Conservation (phyloP, 1,284 basidiomycete genomes). For the Ceratobasidium sp. region DNA sequence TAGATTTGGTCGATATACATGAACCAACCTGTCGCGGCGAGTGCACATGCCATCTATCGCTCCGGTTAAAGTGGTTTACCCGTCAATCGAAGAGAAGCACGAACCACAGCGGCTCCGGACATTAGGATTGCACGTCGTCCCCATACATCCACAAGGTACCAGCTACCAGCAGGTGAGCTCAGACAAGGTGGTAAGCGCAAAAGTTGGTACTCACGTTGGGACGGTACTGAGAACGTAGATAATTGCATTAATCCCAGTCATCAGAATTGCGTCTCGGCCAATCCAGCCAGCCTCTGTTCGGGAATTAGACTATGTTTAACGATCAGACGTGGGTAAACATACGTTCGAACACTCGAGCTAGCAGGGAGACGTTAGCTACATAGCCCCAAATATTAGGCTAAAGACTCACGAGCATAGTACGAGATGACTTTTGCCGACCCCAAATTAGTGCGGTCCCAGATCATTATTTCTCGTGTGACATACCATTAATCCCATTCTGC, state of each 20-base stretch:
- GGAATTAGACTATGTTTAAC: conserved; percentile 37
- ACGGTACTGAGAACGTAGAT: conserved; percentile 87
- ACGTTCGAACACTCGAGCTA: conserved; percentile 87
- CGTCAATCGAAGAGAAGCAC: conserved; percentile 47
- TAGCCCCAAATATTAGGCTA: conserved; percentile 41
- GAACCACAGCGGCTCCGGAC: conserved; percentile 85
- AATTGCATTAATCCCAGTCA: conserved; percentile 94
- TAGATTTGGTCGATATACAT: conserved; percentile 89
- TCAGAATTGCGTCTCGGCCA: conserved; percentile 94
- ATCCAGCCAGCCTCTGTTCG: conserved; percentile 91
- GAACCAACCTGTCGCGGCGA: conserved; percentile 87
- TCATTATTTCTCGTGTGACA: conserved; percentile 40
- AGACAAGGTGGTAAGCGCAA: conserved; percentile 43
- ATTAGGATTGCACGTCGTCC: conserved; percentile 90
- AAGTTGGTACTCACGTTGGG: conserved; percentile 66
- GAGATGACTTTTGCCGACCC: conserved; percentile 75
- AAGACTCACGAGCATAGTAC: conserved; percentile 85
- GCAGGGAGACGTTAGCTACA: conserved; percentile 34
- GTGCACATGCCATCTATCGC: conserved; percentile 73
- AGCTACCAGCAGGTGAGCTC: conserved; percentile 59
- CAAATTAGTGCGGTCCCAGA: conserved; percentile 6
- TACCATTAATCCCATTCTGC: conserved; percentile 90
- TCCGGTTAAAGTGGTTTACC: background rate
- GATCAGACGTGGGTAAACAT: conserved; percentile 43
- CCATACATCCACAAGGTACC: conserved; percentile 94